Conservation (phyloP, 139 green algal genomes). For the Picochlorum sp. region DNA sequence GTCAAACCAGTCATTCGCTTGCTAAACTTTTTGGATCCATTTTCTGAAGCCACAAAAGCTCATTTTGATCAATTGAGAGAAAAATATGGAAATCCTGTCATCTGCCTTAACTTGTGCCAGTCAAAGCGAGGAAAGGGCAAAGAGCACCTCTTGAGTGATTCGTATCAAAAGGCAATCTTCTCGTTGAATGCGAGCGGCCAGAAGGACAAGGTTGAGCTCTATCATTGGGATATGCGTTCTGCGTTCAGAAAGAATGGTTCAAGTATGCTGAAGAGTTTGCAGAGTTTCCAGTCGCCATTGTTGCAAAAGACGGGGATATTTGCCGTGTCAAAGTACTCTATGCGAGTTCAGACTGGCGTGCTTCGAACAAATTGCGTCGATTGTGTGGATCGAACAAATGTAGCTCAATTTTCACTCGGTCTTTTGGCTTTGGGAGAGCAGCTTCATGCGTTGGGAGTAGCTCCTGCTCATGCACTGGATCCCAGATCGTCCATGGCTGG, state of each 20-base stretch:
- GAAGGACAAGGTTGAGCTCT: slow-evolving; percentile 32
- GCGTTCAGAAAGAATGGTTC: slow-evolving; percentile 50
- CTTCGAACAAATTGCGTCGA: slow-evolving; percentile 96
- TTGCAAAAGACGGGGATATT: slow-evolving; percentile 26
- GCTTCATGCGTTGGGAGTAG: slow-evolving; percentile 55
- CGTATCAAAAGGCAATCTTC: slow-evolving; percentile 63
- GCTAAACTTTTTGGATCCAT: slow-evolving; percentile 76
- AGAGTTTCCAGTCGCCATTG: slow-evolving; percentile 22
- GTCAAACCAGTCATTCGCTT: slow-evolving; percentile 10
- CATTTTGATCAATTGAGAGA: slow-evolving; percentile 34
- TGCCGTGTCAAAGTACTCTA: not conserved
- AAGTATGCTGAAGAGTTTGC: slow-evolving; percentile 58
- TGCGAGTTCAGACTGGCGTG: slow-evolving; percentile 51
- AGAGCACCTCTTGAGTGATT: slow-evolving; percentile 75
- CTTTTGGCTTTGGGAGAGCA: slow-evolving; percentile 68
- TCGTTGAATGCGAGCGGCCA: slow-evolving; percentile 60
- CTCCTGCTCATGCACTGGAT: slow-evolving; percentile 33
- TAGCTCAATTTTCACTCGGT: slow-evolving; percentile 79
- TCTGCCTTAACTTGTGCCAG: slow-evolving; percentile 89
- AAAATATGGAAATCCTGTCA: slow-evolving; percentile 73
- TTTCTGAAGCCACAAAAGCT: slow-evolving; percentile 45
- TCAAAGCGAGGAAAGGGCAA: slow-evolving; percentile 52
- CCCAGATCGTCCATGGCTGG: slow-evolving; percentile 43
- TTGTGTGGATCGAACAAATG: slow-evolving; percentile 95
- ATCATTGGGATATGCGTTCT: slow-evolving; percentile 67